phyloP scores from a whole-genome alignment of 139 green algal genomes.

The Chlorella sp. region DNA sequence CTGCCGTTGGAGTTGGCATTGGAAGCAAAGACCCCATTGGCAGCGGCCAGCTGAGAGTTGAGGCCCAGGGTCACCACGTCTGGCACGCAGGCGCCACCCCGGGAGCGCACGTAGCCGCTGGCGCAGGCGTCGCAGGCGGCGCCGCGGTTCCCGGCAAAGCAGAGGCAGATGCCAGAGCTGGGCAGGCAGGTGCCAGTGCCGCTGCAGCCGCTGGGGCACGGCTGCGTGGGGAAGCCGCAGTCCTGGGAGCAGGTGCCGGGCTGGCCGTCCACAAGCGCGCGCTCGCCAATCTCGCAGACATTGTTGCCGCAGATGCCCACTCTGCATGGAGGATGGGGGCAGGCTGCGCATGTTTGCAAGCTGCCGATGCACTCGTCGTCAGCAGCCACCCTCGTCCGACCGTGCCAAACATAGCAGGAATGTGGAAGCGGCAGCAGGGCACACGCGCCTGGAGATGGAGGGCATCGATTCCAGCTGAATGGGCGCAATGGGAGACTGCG shows the following conservation, averaged over 20 bases:
- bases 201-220: slow-evolving; percentile 36
- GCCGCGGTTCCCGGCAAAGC: slow-evolving; percentile 41
- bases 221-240: slow-evolving; percentile 42
- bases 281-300: slow-evolving; percentile 59
- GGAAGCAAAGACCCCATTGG: too few relatives aligned
- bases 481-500: not conserved
- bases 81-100: slow-evolving; percentile 15
- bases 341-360: too few relatives aligned
- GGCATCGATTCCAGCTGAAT: slow-evolving; percentile 10
- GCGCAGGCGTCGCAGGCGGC: slow-evolving; percentile 35
- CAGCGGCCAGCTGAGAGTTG: too few relatives aligned
- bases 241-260: slow-evolving; percentile 52
- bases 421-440: too few relatives aligned
- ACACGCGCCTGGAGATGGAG: not conserved
- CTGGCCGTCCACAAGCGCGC: slow-evolving; percentile 16
- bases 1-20: too few relatives aligned
- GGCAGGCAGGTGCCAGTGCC: slow-evolving; percentile 22
- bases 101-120: slow-evolving; percentile 25
- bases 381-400: too few relatives aligned
- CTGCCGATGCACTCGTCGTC: too few relatives aligned
- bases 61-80: slow-evolving; percentile 25
- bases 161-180: slow-evolving; percentile 45
- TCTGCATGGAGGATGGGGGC: slow-evolving; percentile 14
- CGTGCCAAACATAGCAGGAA: too few relatives aligned
- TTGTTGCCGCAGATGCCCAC: slow-evolving; percentile 51